Evolutionary conservation across 345 rosid genomes (phyloP), one percentile per base, ranked within the genome.

Genomic region (thale cress (Arabidopsis thaliana)): DNA sequence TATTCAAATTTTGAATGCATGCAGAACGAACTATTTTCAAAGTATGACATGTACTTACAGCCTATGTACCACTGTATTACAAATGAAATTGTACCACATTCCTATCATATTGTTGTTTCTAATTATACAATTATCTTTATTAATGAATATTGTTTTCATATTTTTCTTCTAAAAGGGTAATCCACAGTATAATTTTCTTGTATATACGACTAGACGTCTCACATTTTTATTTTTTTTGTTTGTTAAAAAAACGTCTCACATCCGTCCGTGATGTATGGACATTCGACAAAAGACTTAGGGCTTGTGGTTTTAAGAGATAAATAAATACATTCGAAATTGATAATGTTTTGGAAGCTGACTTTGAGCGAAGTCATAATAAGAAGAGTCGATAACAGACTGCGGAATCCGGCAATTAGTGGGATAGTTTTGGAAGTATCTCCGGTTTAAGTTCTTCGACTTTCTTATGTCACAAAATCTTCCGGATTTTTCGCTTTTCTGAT

Each of bases 371-470:
- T 40, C 52, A 20, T 24, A 33, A 23, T 14, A 5, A 73, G 64
- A 73, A 44, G 33, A 65, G 77, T 73, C 65, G 77, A 13, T 23
- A 64, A 32, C 8, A 49, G 69, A 25, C 62, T 24, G 78, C 71
- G 9, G 58, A 48, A 65, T 74, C 78, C 16, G 60, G 74, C 62
- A 67, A 67, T 41, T 50, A 75, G 79, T 75, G 63, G 51, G 40
- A 50, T 14, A 4, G 40, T 67, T 75, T 75, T 75, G 74, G 79
- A 75, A 50, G 69, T 68, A 75, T 60, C 69, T 67, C 30, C 68
- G 56, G 53, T 30, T 74, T 9, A 7, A 48, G 4, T 20, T 74
- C 52, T 66, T 53, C 79, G 68, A 50, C 67, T 50, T 59, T 38
- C 45, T 24, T 56, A 14, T 74, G 57, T 53, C 12, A 37, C 51